Percentiles rank a stretch among this genome's conserved stretches.
phyloP scores from a whole-genome alignment of 73 alveolate genomes.

The Blepharisma japonicum region DNA sequence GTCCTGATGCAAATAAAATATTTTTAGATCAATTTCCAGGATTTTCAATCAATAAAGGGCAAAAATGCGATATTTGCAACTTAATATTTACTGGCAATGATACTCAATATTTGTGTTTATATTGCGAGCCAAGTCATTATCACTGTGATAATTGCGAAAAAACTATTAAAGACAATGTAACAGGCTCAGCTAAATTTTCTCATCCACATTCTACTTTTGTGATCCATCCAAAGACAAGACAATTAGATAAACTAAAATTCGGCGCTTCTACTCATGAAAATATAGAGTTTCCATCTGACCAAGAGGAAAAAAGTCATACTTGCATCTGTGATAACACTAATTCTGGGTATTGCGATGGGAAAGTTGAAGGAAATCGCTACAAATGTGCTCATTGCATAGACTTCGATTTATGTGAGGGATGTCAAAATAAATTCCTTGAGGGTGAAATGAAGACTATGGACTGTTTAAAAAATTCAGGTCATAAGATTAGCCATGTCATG shows the following conservation, averaged over 20 bases:
- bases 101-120: background rate
- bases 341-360: background rate
- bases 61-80: background rate
- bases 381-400: conserved; percentile 26
- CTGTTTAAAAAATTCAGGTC: background rate
- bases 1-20: no score
- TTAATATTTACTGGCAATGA: background rate
- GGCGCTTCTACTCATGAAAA: background rate
- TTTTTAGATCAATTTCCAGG: no score
- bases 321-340: background rate
- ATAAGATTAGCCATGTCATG: background rate
- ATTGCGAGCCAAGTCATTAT: background rate
- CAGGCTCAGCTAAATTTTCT: background rate
- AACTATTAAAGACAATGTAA: background rate
- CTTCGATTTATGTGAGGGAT: conserved; percentile 14
- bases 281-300: background rate
- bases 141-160: conserved; percentile 1
- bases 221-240: background rate
- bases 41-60: background rate
- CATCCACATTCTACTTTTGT: background rate
- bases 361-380: conserved; percentile 6
- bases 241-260: background rate
- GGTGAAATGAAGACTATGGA: background rate
- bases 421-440: background rate
- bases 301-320: background rate